These are phyloP conservation scores for Saussurea involucrata DNA, from an alignment of 129 eudicot genomes.

Conservation along the genomic window DNA sequence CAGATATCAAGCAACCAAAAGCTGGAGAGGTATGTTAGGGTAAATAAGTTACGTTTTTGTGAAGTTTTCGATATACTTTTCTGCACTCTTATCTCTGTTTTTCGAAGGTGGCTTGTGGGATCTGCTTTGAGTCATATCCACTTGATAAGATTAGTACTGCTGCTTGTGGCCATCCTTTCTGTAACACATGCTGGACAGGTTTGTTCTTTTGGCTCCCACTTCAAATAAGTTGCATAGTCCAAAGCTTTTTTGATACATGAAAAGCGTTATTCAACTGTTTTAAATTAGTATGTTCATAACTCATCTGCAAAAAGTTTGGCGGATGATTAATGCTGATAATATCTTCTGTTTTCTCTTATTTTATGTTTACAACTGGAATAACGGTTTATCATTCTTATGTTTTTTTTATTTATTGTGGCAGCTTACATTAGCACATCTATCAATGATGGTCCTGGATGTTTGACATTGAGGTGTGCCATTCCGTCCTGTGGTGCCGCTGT, in stretches of 20 bases:
- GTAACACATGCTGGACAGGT: constrained; percentile 91
- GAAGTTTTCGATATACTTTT: not conserved
- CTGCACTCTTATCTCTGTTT: not conserved
- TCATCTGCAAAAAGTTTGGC: not conserved
- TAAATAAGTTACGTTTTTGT: not conserved
- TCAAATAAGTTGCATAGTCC: not conserved
- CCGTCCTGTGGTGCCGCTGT: constrained; percentile 83
- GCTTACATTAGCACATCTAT: constrained; percentile 82
- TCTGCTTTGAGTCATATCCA: constrained; percentile 72
- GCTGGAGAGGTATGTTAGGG: constrained; percentile 48
- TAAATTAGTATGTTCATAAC: not conserved
- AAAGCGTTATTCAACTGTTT: not conserved
- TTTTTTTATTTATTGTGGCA: constrained; percentile 23
- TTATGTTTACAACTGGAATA: constrained; percentile 4
- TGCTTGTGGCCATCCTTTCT: constrained; percentile 86
- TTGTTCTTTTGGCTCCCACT: not conserved
- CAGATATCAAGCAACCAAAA: constrained; percentile 32
- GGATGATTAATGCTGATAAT: not conserved
- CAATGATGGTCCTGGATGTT: constrained; percentile 91
- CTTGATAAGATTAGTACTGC: constrained; percentile 41
- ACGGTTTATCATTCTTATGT: not conserved
- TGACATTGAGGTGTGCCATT: constrained; percentile 73
- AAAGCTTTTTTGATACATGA: not conserved
- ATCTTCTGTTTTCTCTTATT: not conserved
- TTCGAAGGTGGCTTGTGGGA: constrained; percentile 76